Base-by-base conservation (phyloP, 169 alveolate species). In the Miamiensis avidus region DNA sequence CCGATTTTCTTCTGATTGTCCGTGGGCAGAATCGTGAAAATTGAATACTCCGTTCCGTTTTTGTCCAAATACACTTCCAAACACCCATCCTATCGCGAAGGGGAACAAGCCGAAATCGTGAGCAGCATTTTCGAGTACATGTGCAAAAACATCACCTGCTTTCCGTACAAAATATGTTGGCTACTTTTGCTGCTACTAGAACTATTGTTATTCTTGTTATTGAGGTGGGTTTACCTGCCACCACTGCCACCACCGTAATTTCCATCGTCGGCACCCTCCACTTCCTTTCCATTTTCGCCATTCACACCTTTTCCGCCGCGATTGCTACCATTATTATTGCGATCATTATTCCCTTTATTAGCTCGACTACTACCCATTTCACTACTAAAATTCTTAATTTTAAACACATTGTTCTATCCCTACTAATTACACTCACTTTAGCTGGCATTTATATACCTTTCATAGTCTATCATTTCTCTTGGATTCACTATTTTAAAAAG, bases 51-150 rank as follows among this genome's bases (percentile, higher is more conserved):
- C 4, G 34, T 65, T 1, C 31, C 64, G 29, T 32, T 34, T 79
- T 79, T 29, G 26, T 79, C 64, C 15, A 79, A 16, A 79, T n/a
- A 27, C 25, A 65, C 34, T 64, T 79, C 31, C 4, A 79, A n/a
- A 30, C 84, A 79, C 15, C 84, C 84, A 6, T 79, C 31, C 64
- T 79, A 32, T 79, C 64, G n/a, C 25, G 84, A 69, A 29, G 84
- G 84, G 20, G 34, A 49, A 26, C 64, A n/a, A 29, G 75, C 64
- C 25, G 30, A 49, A 15, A 79, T 34, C 0, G 65, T 49, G 29
- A 79, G 65, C 32, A 49, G 29, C 49, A 29, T 34, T 64, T 79
- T 49, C 4, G 84, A 79, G n/a, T 79, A 79, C 20, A 34, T 1
- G 4, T 79, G 84, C 25, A 29, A 79, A 34, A 79, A 72, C 74